Conservation (phyloP, 2,329 filamentous ascomycete genomes). For the Fusarium subglutinans region DNA sequence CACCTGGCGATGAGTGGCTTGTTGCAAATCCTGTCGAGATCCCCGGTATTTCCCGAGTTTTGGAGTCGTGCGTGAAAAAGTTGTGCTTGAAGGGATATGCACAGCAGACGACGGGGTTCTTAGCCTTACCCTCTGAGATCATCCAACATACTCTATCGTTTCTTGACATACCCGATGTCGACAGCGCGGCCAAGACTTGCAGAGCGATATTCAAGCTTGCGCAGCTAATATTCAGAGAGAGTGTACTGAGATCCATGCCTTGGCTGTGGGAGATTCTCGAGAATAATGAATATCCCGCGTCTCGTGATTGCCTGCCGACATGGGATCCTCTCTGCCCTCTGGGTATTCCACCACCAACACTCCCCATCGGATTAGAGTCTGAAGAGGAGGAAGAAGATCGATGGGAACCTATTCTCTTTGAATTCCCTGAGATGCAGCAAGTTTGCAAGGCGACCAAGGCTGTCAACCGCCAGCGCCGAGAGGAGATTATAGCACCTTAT, state of each 20-base stretch:
- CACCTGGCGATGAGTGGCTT: neutral
- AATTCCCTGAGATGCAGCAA: neutral
- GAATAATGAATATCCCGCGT: neutral
- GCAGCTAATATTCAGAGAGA: neutral
- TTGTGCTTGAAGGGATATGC: accelerated
- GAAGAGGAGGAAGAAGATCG: neutral
- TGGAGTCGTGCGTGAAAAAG: neutral
- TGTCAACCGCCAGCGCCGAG: neutral
- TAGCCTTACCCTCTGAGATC: neutral
- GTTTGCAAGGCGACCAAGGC: neutral
- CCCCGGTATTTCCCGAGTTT: accelerated
- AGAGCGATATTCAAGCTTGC: neutral
- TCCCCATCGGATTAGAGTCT: neutral
- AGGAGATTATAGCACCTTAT: neutral
- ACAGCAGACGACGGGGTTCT: neutral
- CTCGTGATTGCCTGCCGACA: neutral
- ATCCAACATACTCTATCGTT: neutral
- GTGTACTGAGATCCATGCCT: accelerated
- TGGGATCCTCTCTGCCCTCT: conserved; percentile 7
- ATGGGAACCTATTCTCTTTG: neutral
- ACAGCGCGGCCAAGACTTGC: neutral
- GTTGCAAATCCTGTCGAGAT: neutral
- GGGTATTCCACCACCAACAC: neutral
- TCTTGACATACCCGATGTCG: accelerated
- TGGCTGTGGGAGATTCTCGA: neutral